Evolutionary conservation across 768 basidiomycete genomes (phyloP).

Genomic region (Tephrocybe sp.): DNA sequence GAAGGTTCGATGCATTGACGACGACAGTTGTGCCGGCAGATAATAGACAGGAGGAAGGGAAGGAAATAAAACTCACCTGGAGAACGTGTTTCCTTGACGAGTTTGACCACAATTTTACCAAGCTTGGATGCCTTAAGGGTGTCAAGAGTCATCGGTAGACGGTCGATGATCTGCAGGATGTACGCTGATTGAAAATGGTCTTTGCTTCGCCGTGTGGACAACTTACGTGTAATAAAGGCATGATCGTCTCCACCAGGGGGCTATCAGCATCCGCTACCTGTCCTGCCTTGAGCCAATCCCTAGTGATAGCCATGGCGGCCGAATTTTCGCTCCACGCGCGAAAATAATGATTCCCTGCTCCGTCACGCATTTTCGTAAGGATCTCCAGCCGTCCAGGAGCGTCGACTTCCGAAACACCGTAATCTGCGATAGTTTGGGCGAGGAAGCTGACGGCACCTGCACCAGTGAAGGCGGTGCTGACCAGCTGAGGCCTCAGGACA

Average conservation of each 20-base stretch:
- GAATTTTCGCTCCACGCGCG: constrained; percentile 83
- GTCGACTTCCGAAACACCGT: constrained; percentile 65
- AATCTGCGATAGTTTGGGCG: constrained; percentile 56
- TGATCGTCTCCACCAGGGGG: constrained; percentile 69
- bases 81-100: constrained; percentile 73
- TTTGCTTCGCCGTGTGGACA: no score
- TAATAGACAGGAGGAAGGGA: constrained; percentile 13
- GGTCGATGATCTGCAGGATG: constrained; percentile 70
- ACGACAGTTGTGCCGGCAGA: constrained; percentile 3
- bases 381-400: constrained; percentile 69
- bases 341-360: constrained; percentile 84
- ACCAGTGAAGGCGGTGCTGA: constrained; percentile 61
- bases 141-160: constrained; percentile 73
- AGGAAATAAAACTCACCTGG: constrained; percentile 66
- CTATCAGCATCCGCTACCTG: constrained; percentile 55
- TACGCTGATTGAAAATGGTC: background rate
- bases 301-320: constrained; percentile 72
- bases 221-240: constrained; percentile 87
- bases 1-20: constrained; percentile 1
- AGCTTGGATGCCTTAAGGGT: constrained; percentile 70
- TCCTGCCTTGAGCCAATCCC: constrained; percentile 80
- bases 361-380: constrained; percentile 77
- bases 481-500: constrained; percentile 56
- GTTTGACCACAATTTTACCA: constrained; percentile 75
- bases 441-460: constrained; percentile 68